Evolutionary conservation across 495 filamentous ascomycete genomes (phyloP).

Genomic region (Penicillium ochrochloron): DNA sequence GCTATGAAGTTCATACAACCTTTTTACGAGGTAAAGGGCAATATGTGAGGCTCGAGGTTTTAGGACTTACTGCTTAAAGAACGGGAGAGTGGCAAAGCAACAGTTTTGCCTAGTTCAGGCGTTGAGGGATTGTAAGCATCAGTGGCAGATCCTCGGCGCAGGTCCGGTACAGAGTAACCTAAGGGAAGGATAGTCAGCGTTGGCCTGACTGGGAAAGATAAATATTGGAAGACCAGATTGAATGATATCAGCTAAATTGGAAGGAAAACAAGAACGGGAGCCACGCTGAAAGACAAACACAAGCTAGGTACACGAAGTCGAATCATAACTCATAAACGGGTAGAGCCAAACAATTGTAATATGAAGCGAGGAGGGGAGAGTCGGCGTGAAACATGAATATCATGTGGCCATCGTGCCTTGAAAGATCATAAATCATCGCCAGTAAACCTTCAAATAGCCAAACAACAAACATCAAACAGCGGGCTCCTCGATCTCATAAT

Average conservation of each 20-base stretch:
- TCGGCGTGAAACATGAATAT: not conserved
- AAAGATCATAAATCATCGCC: constrained; percentile 11
- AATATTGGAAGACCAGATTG: constrained; percentile 17
- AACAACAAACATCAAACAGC: constrained; percentile 18
- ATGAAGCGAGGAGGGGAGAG: not conserved
- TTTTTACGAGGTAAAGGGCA: not conserved
- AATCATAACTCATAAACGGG: not conserved
- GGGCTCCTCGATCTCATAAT: constrained; percentile 50
- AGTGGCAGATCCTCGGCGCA: constrained; percentile 25
- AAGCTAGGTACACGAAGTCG: constrained; percentile 27
- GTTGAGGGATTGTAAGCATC: constrained; percentile 35
- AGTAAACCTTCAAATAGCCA: constrained; percentile 14
- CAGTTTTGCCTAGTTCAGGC: constrained; percentile 32
- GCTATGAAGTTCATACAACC: not conserved
- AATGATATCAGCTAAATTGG: constrained; percentile 31
- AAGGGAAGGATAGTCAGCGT: constrained; percentile 38
- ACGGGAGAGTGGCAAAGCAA: constrained; percentile 27
- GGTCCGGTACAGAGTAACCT: constrained; percentile 29
- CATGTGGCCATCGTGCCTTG: not conserved
- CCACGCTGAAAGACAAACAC: constrained; percentile 21
- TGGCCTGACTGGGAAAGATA: constrained; percentile 31
- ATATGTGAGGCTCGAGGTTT: not conserved
- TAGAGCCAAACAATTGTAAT: not conserved
- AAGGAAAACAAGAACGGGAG: constrained; percentile 26
- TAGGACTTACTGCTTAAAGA: constrained; percentile 9